These are phyloP conservation scores for Xylogone sp. DNA, from an alignment of 2,329 filamentous ascomycete species.

Conservation along the genomic window DNA sequence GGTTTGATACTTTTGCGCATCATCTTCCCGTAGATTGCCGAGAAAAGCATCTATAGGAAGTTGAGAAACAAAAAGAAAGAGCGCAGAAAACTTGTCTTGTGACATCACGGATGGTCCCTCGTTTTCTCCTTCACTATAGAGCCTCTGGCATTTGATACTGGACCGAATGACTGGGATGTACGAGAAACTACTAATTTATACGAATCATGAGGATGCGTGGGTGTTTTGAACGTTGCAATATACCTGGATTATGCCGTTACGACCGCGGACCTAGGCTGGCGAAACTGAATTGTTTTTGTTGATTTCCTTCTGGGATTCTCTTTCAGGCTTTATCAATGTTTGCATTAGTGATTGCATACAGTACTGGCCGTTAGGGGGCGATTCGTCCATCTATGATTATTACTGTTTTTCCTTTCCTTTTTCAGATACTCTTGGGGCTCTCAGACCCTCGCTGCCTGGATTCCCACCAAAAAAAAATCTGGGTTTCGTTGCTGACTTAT, in stretches of 20 bases:
- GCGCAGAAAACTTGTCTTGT: constrained; percentile 6
- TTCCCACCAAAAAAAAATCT: constrained; percentile 16
- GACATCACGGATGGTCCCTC: constrained; percentile 12
- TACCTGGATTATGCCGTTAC: constrained; percentile 22
- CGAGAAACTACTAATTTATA: constrained; percentile 6
- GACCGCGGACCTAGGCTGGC: constrained; percentile 18
- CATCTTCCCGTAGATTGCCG: constrained; percentile 13
- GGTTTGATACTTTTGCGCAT: constrained; percentile 15
- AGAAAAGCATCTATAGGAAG: constrained; percentile 14
- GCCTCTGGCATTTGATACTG: constrained; percentile 8
- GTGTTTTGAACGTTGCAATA: constrained; percentile 16
- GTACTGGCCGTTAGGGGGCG: constrained; percentile 24
- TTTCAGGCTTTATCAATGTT: constrained; percentile 7
- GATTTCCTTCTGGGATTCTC: constrained; percentile 14
- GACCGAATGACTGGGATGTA: constrained; percentile 15
- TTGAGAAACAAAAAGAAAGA: constrained; percentile 11
- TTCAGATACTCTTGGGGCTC: constrained; percentile 19
- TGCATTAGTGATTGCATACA: constrained; percentile 29
- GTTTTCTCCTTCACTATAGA: constrained; percentile 11
- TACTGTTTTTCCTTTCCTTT: constrained; percentile 17
- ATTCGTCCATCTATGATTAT: constrained; percentile 8
- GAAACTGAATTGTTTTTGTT: constrained; percentile 14
- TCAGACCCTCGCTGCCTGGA: constrained; percentile 27
- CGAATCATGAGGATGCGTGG: constrained; percentile 9
- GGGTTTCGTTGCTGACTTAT: constrained; percentile 11